Conservation (phyloP, 1,284 basidiomycete genomes). For the Tilletia indica region DNA sequence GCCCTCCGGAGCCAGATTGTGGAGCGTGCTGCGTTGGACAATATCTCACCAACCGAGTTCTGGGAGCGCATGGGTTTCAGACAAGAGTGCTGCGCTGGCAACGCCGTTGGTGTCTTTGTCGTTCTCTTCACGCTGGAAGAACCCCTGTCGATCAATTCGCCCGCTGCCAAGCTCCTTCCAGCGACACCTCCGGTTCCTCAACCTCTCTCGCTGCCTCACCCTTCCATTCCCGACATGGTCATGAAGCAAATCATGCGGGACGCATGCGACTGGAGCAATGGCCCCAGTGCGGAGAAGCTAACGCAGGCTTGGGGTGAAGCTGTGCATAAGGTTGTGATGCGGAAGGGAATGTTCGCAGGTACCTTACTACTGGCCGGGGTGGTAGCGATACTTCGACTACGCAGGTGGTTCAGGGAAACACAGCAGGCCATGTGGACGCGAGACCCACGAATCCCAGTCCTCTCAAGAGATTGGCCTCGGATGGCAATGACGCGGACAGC, state of each 20-base stretch:
- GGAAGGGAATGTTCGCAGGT: slow-evolving; percentile 29
- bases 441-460: too few species aligned
- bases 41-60: slow-evolving; percentile 44
- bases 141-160: neutral
- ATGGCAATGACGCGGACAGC: too few species aligned
- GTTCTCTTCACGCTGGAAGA: slow-evolving; percentile 31
- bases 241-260: slow-evolving; percentile 46
- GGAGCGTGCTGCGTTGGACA: slow-evolving; percentile 47
- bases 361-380: neutral
- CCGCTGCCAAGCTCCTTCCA: neutral
- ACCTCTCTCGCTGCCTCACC: slow-evolving; percentile 38
- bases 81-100: slow-evolving; percentile 53
- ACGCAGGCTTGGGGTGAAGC: slow-evolving; percentile 37
- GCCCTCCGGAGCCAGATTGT: slow-evolving; percentile 24
- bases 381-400: neutral
- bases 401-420: too few species aligned
- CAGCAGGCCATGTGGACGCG: too few species aligned
- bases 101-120: slow-evolving; percentile 51
- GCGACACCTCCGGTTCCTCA: neutral
- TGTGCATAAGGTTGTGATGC: slow-evolving; percentile 33
- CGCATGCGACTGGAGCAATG: slow-evolving; percentile 43
- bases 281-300: slow-evolving; percentile 23
- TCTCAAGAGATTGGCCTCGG: too few species aligned
- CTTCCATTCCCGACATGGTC: slow-evolving; percentile 38
- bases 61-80: slow-evolving; percentile 54